Evolutionary conservation across 352 stramenopile species (phyloP).

Genomic region (Globisporangium echinulatum): DNA sequence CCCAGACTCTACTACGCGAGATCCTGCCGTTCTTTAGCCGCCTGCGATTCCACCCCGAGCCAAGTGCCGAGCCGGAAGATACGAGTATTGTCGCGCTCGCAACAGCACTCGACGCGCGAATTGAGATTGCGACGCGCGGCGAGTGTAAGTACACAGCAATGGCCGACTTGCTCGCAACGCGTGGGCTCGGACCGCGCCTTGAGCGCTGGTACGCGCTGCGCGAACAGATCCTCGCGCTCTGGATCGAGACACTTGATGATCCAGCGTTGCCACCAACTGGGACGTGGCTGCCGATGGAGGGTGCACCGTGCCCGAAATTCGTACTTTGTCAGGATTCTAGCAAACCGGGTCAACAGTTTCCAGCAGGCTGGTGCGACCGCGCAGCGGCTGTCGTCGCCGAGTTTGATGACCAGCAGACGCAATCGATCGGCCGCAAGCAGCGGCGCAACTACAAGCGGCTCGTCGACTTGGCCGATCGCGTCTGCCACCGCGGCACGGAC

Average conservation of each 20-base stretch:
- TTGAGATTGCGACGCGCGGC: neutral
- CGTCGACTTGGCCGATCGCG: neutral
- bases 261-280: constrained; percentile 4
- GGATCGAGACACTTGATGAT: constrained; percentile 11
- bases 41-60: constrained; percentile 14
- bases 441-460: constrained; percentile 2
- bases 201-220: constrained; percentile 6
- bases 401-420: neutral
- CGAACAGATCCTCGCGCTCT: constrained; percentile 10
- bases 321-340: no score
- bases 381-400: neutral
- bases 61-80: constrained; percentile 6
- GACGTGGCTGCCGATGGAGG: no score
- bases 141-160: neutral
- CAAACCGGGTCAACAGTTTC: constrained; percentile 2
- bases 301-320: no score
- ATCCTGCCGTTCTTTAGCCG: constrained; percentile 11
- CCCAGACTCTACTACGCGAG: constrained; percentile 3
- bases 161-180: neutral
- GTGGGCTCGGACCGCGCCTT: neutral
- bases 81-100: constrained; percentile 6
- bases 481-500: neutral
- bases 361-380: neutral
- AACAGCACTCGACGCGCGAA: neutral
- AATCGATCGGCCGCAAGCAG: neutral